phyloP scores from a whole-genome alignment of 2,329 filamentous ascomycete species.

The Epichloe gansuensis region DNA sequence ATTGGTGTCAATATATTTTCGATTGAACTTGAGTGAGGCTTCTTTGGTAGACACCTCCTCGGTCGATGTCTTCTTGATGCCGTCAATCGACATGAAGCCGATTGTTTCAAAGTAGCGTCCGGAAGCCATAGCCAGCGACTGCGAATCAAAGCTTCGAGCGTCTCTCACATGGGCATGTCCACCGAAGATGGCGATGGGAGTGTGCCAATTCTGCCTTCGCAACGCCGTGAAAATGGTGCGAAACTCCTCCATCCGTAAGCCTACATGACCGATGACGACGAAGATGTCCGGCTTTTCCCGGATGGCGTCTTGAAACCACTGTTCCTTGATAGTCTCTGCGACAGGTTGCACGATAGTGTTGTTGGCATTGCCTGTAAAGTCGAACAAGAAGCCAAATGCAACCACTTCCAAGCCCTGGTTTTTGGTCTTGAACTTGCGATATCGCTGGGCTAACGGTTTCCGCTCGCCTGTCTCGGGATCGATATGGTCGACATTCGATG shows the following conservation, averaged over 20 bases:
- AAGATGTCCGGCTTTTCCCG: slow-evolving; percentile 79
- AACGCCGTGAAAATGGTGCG: slow-evolving; percentile 67
- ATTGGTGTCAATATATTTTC: slow-evolving; percentile 91
- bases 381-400: slow-evolving; percentile 88
- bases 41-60: slow-evolving; percentile 18
- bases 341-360: slow-evolving; percentile 79
- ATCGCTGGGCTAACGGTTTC: slow-evolving; percentile 68
- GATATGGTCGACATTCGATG: slow-evolving; percentile 85
- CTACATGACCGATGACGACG: slow-evolving; percentile 74
- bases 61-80: slow-evolving; percentile 28
- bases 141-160: slow-evolving; percentile 64
- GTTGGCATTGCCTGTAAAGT: slow-evolving; percentile 83
- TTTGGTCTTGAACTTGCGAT: slow-evolving; percentile 82
- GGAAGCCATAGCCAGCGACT: slow-evolving; percentile 68
- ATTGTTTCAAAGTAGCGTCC: slow-evolving; percentile 92
- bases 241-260: slow-evolving; percentile 69
- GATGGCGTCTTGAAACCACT: slow-evolving; percentile 82
- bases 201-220: slow-evolving; percentile 61
- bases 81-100: slow-evolving; percentile 79
- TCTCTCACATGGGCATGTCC: slow-evolving; percentile 86
- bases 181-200: slow-evolving; percentile 82
- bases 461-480: slow-evolving; percentile 57
- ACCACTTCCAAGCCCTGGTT: slow-evolving; percentile 73
- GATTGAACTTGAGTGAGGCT: slow-evolving; percentile 46
- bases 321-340: slow-evolving; percentile 64